These are phyloP conservation scores for Nakazawaea sp. DNA, from an alignment of 805 yeast species.

Conservation along the genomic window DNA sequence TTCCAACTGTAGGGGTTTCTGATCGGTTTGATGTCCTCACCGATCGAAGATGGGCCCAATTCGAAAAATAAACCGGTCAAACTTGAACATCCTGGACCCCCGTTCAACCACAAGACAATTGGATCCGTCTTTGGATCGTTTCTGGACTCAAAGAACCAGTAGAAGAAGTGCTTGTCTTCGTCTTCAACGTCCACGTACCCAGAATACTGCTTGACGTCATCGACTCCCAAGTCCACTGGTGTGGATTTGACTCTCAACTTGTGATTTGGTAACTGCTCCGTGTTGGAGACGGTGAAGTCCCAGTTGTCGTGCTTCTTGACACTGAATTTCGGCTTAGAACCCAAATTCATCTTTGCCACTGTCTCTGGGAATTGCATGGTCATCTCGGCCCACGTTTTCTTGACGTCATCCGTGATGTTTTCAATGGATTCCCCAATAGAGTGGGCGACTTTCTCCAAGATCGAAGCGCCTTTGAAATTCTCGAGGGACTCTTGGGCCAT, in stretches of 20 bases:
- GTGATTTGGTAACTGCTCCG: constrained; percentile 35
- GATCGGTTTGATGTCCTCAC: constrained; percentile 56
- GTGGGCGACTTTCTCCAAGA: constrained; percentile 33
- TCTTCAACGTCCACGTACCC: constrained; percentile 68
- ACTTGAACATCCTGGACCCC: constrained; percentile 96
- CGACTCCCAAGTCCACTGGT: constrained; percentile 48
- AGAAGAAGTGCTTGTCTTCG: constrained; percentile 80
- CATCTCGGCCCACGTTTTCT: constrained; percentile 58
- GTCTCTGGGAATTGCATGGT: constrained; percentile 52
- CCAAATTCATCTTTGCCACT: constrained; percentile 39
- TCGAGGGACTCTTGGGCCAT: background rate
- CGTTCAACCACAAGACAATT: constrained; percentile 80
- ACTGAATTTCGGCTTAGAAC: constrained; percentile 41
- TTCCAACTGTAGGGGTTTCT: constrained; percentile 89
- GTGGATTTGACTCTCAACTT: constrained; percentile 39
- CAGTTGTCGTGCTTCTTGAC: constrained; percentile 25
- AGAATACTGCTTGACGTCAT: constrained; percentile 61
- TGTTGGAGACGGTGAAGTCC: constrained; percentile 29
- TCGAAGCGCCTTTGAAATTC: background rate
- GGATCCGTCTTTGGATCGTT: constrained; percentile 85
- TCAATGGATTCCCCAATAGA: constrained; percentile 46
- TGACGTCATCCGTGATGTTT: constrained; percentile 39
- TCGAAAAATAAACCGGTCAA: constrained; percentile 87
- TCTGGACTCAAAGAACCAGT: constrained; percentile 91
- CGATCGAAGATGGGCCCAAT: constrained; percentile 80